Base-by-base conservation (phyloP, 2,329 filamentous ascomycete genomes). In the Aspergillus sp. region DNA sequence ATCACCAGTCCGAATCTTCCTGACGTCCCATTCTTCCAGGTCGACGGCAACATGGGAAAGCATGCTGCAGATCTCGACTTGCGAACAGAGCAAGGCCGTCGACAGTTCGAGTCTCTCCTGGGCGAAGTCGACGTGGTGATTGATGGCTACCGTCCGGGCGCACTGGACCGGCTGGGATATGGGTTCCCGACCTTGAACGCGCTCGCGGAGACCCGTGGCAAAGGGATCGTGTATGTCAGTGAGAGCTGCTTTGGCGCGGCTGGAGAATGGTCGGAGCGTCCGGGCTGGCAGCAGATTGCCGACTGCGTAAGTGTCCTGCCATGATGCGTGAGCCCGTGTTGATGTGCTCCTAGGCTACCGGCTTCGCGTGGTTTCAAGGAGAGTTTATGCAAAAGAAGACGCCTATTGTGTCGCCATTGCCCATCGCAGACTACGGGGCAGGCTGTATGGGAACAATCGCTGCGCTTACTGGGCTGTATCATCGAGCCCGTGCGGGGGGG, bases 41-140 rank as follows among this genome's bases (percentile, higher is more conserved):
- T 58, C 1, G 43, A 48, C 3, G 25, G 53, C 4, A 56, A 58
- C n/a, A 51, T 50, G 11, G 56, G 56, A 20, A 54, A 54, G 36
- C 45, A 53, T 1, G 54, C 53, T 2, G 52, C 55, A n/a, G 56
- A 58, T n/a, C 42, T 83, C 2, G 76, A 83, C 57, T 73, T 82
- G 40, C 70, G 72, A 29, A 64, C 72, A 4, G 56, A 69, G 1
- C 60, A 65, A 1, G 76, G 76, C 48, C 70, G 66, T 45, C 61
- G 61, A 3, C 67, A 71, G 3, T 62, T 80, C 0, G 61, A 68
- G 2, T 62, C 68, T 2, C 70, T 82, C 2, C 59, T 82, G n/a
- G 59, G 63, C 5, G 76, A 78, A 1, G 79, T 76, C 2, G 81
- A 83, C 60, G 74, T 82, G 34, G 75, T 82, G 52, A 64, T 82